Base-by-base conservation (phyloP, 805 yeast species). In the Candida stauntonica region DNA sequence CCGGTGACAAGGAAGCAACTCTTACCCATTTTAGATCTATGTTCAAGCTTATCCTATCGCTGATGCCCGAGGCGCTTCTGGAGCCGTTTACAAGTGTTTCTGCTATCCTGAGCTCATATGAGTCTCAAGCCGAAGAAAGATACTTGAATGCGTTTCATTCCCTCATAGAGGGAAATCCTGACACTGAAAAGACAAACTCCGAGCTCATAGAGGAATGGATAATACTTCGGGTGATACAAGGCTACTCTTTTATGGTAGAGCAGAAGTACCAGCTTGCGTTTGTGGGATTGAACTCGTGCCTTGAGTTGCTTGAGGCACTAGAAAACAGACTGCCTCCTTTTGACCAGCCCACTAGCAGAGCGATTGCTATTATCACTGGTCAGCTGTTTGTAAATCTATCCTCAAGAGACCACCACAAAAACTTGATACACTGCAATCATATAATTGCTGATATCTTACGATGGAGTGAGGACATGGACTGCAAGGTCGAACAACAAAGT, bases 371-470 rank as follows among this genome's bases (percentile, higher is more conserved):
- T 24, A 33, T 35, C 19, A 30, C 43, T 13, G 39, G 39, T 14
- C 43, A 35, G 20, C 23, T 34, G 11, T 39, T 39, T 29, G 38
- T 39, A 9, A 27, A 16, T 11, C 17, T 39, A 5, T 36, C 43
- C 7, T n/a, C 14, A 8, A 18, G 21, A 2, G 17, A 28, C 15
- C 16, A 29, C 3, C 17, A 18, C 8, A 35, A 31, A 14, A 34
- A 30, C 28, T 19, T 27, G 31, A 26, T 26, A 33, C 11, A 38
- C 17, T 31, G 42, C 19, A 40, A 38, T 5, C 35, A 33, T 20
- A 23, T 31, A 15, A 17, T 42, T 12, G 11, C 38, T 2, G 28
- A 27, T 26, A 42, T 39, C 21, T 28, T 34, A 16, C 23, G 23
- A 5, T 34, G 40, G 33, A 45, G 46, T 20, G 36, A 39, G 3